These are phyloP conservation scores for Aspergillus sclerotioniger DNA, from an alignment of 495 filamentous ascomycete genomes.

Conservation along the genomic window DNA sequence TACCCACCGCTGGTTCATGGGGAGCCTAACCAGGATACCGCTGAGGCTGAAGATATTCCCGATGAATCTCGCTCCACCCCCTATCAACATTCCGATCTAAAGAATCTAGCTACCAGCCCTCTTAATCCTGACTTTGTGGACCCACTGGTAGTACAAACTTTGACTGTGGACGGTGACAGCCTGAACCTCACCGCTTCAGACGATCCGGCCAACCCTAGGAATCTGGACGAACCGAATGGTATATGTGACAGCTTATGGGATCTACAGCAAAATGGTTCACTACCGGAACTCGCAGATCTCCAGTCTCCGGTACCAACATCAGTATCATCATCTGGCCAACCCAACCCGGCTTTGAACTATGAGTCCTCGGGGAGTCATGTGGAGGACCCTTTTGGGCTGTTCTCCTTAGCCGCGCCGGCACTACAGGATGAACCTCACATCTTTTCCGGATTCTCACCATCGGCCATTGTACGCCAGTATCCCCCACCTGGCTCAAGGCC, in stretches of 20 bases:
- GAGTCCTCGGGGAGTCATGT: constrained; percentile 23
- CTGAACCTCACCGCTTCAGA: constrained; percentile 7
- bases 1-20: constrained; percentile 28
- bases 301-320: constrained; percentile 20
- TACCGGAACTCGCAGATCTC: constrained; percentile 39
- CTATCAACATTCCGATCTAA: constrained; percentile 1
- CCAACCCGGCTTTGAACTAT: constrained; percentile 27
- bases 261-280: constrained; percentile 27
- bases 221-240: constrained; percentile 19
- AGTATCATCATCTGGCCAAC: constrained; percentile 15
- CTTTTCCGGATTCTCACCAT: constrained; percentile 37
- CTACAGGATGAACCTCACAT: constrained; percentile 21
- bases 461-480: constrained; percentile 40
- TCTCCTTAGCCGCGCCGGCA: constrained; percentile 25
- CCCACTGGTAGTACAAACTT: constrained; percentile 1
- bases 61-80: constrained; percentile 1
- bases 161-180: constrained; percentile 1
- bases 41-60: not conserved
- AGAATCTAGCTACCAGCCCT: constrained; percentile 4
- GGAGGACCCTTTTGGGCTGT: constrained; percentile 30
- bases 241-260: constrained; percentile 40
- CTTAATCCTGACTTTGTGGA: constrained; percentile 6
- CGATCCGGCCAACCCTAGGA: constrained; percentile 7
- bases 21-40: constrained; percentile 22
- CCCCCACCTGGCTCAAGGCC: constrained; percentile 25